Conservation (phyloP, 768 basidiomycete genomes). For the Coprinopsis strossmayeri region DNA sequence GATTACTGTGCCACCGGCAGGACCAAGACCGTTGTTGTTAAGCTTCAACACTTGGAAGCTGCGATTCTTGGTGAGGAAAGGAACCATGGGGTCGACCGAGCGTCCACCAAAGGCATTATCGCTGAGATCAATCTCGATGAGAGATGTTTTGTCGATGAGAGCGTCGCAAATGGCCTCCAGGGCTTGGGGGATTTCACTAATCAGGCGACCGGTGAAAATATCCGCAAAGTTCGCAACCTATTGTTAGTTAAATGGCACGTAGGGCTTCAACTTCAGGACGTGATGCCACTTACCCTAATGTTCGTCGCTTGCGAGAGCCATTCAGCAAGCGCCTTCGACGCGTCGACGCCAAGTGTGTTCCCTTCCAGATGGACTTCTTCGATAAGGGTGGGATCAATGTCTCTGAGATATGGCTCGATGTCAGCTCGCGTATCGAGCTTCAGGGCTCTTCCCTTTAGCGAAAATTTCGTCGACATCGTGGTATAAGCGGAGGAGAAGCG, state of each 20-base stretch:
- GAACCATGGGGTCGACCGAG: slow-evolving; percentile 90
- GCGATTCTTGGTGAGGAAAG: slow-evolving; percentile 79
- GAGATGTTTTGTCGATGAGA: slow-evolving; percentile 69
- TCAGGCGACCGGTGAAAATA: slow-evolving; percentile 96
- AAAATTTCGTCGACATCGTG: slow-evolving; percentile 28
- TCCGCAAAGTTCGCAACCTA: slow-evolving; percentile 95
- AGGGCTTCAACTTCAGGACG: neutral
- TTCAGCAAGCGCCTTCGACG: slow-evolving; percentile 76
- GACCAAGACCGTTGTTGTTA: slow-evolving; percentile 96
- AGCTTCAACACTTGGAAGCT: slow-evolving; percentile 80
- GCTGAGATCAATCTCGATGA: slow-evolving; percentile 84
- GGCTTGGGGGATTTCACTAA: slow-evolving; percentile 89
- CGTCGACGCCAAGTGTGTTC: slow-evolving; percentile 91
- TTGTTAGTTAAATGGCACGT: neutral
- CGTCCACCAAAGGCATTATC: slow-evolving; percentile 98
- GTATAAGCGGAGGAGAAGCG: neutral
- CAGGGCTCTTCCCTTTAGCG: slow-evolving; percentile 57
- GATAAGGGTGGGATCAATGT: slow-evolving; percentile 56
- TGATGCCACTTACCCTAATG: slow-evolving; percentile 54
- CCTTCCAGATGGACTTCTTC: slow-evolving; percentile 93
- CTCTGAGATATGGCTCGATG: slow-evolving; percentile 64
- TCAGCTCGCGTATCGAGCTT: slow-evolving; percentile 76
- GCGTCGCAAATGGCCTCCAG: slow-evolving; percentile 86
- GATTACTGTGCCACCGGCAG: slow-evolving; percentile 78
- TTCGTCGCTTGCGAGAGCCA: slow-evolving; percentile 61